Evolutionary conservation across 2,329 filamentous ascomycete genomes (phyloP), one percentile per base, ranked within the genome.

Genomic region (Diaporthe vaccinii): DNA sequence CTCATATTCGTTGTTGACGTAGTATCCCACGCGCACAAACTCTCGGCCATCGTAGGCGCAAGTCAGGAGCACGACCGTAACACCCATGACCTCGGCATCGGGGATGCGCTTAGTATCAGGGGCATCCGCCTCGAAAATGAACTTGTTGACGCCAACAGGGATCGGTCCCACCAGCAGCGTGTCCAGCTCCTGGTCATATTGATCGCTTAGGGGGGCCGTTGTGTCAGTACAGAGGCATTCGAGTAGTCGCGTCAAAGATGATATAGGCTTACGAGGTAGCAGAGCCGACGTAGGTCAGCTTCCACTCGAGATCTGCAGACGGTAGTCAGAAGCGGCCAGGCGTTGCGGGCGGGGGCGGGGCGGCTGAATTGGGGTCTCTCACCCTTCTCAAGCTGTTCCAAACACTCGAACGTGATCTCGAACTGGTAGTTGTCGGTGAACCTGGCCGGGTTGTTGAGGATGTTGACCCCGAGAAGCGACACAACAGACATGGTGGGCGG

Each of bases 1-100:
- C 80, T 98, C 95, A 84, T 99, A 99, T 85, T 99, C 97, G 82
- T 99, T 99, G 89, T 98, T 99, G 81, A 99, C 97, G 80, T 99
- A 99, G 90, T 99, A 99, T 77, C 97, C 97, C 57, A 99, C 96
- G 79, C 97, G 95, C 53, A 99, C 95, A 81, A 99, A 99, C 85
- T 99, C 97, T 82, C 97, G 92, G 72, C 94, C 94, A 81, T 99
- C 97, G 86, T 99, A 99, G 84, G 95, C 94, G 86, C 97, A 98
- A 75, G 95, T 98, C 79, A 99, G 91, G 74, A 99, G 93, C 80
- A 99, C 95, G 81, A 99, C 97, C 5, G 97, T 99, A 69, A 99
- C 97, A 76, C 97, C 97, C 61, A 99, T 91, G 80, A 99, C 96
- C 86, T 99, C 97, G 79, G 95, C 95, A 79, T 96, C 93, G 74